Percentiles rank a stretch among this genome's conserved stretches.
phyloP scores from a whole-genome alignment of 257 asterid species.

The Przewalskia tangutica region DNA sequence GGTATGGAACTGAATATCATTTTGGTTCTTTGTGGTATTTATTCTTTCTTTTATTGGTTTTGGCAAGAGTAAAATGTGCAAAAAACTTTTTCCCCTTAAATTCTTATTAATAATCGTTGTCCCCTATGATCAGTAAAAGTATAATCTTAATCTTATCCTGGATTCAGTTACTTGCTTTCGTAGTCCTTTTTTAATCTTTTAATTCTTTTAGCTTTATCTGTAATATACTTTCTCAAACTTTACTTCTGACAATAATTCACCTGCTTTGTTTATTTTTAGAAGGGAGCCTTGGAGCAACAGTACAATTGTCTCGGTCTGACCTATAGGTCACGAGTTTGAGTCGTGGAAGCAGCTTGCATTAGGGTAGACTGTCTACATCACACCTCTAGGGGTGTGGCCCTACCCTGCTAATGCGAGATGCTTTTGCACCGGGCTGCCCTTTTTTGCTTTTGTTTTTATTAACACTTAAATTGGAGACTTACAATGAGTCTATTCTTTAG shows the following conservation, averaged over 20 bases:
- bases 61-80: neutral
- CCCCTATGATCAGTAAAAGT: neutral
- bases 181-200: neutral
- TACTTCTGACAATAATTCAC: neutral
- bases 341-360: too few species aligned
- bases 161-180: neutral
- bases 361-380: too few species aligned
- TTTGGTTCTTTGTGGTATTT: neutral
- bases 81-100: neutral
- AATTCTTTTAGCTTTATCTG: neutral
- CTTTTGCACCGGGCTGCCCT: too few species aligned
- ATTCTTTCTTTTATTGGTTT: neutral
- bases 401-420: too few species aligned
- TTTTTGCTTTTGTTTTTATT: neutral
- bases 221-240: neutral
- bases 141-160: neutral
- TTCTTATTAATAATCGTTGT: neutral
- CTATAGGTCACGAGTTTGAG: too few species aligned
- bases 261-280: neutral
- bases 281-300: too few species aligned
- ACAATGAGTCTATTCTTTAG: slow-evolving; percentile 28
- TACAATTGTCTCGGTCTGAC: too few species aligned
- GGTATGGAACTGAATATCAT: neutral
- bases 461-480: slow-evolving; percentile 3
- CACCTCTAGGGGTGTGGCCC: too few species aligned